phyloP scores from a whole-genome alignment of 139 green algal species.

The Tetradesmus obliquus region DNA sequence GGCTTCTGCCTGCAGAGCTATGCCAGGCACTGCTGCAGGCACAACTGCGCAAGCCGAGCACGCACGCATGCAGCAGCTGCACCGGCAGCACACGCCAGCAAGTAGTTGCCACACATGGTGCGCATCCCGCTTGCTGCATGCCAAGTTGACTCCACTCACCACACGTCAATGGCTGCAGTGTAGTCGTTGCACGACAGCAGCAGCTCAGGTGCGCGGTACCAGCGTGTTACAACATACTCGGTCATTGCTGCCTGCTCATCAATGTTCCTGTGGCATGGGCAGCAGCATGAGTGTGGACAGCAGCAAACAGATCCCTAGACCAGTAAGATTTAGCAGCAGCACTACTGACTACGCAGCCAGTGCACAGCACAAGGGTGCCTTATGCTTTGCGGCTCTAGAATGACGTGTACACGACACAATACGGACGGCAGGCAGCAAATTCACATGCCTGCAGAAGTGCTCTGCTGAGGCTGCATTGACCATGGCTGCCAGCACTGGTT shows the following conservation, averaged over 20 bases:
- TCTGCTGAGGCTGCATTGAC: not conserved
- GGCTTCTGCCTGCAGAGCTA: not conserved
- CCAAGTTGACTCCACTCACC: constrained; percentile 47
- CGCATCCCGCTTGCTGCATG: too few species aligned
- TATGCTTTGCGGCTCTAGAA: too few species aligned
- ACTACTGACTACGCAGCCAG: too few species aligned
- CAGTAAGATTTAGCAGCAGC: not conserved
- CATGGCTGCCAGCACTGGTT: too few species aligned
- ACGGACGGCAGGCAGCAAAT: too few species aligned
- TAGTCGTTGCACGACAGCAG: constrained; percentile 91
- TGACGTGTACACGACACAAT: too few species aligned
- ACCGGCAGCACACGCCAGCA: too few species aligned
- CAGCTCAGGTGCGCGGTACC: constrained; percentile 93
- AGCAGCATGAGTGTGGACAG: not conserved
- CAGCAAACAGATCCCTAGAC: not conserved
- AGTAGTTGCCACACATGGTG: too few species aligned
- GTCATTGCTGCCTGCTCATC: constrained; percentile 72
- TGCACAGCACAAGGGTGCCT: too few species aligned
- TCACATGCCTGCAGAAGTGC: not conserved
- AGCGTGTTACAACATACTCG: constrained; percentile 96
- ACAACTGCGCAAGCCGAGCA: not conserved
- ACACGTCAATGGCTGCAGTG: constrained; percentile 72
- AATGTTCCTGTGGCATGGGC: not conserved
- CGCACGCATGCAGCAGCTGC: not conserved
- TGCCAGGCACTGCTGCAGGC: not conserved